Base-by-base conservation (phyloP, 2,329 filamentous ascomycete genomes). In the Calonectria pseudoturangicola region DNA sequence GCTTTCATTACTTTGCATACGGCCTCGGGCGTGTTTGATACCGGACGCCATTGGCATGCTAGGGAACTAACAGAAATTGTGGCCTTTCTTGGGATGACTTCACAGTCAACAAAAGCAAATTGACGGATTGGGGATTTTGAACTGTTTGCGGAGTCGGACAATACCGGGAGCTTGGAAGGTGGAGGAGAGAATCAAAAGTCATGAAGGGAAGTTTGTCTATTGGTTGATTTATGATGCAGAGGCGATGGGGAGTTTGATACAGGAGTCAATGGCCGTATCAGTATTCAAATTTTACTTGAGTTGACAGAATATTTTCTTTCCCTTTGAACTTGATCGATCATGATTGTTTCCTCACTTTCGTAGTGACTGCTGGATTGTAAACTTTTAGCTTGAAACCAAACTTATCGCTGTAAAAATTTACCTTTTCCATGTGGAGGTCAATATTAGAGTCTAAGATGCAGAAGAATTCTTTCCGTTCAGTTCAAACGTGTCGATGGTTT, bases 231-330 rank as follows among this genome's bases (percentile, higher is more conserved):
- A 69, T 71, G 71, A 73, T 76, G 54, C 71, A 54, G 66, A 68
- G 74, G 77, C 71, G 76, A 77, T 74, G 68, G 60, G 77, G 77
- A 78, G 77, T 79, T 79, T 73, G 77, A 68, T 66, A 63, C 63
- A 62, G 70, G 72, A 68, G 74, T 72, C 71, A 70, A 72, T 66
- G 74, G 48, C 62, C 67, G 63, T 71, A 72, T 70, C 70, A 74
- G 67, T 72, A 74, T 73, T 70, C 70, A 68, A 73, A 74, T 77
- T 72, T 25, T 63, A 54, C 27, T 63, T 30, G 9, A 47, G 58
- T 63, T 65, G 28, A 33, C 45, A 50, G 39, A 50, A 47, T 36
- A n/a, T 41, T 25, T 51, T 6, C 5, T 36, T 16, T 13, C 21
- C 21, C 21, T 21, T 45, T 8, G 16, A 6, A 33, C 27, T 36